A percentile compares a stretch with the other conserved stretches of the same genome.
phyloP scores from a whole-genome alignment of 2,329 filamentous ascomycete genomes.

The Aspergillus ustus region DNA sequence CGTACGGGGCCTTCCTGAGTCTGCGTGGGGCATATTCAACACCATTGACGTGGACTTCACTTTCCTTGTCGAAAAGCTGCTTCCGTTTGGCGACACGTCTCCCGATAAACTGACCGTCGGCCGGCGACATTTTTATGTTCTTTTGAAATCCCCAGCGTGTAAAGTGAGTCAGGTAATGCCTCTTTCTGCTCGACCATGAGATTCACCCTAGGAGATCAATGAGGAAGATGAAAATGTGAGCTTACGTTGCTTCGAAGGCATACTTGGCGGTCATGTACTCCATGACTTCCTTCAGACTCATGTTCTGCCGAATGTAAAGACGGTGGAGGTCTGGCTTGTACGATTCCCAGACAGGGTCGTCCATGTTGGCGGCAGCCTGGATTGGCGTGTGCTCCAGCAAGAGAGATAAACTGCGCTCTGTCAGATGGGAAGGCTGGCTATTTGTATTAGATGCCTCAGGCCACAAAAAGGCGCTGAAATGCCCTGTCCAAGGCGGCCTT shows the following conservation, averaged over 20 bases:
- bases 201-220: too few species aligned
- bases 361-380: slow-evolving; percentile 5
- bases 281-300: slow-evolving; percentile 16
- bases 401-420: neutral
- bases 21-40: slow-evolving; percentile 14
- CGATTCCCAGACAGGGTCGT: slow-evolving; percentile 17
- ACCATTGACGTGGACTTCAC: slow-evolving; percentile 23
- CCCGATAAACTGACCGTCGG: slow-evolving; percentile 16
- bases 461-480: neutral
- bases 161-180: slow-evolving; percentile 7
- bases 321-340: slow-evolving; percentile 24
- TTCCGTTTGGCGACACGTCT: slow-evolving; percentile 22
- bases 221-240: too few species aligned
- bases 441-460: neutral
- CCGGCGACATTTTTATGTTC: neutral
- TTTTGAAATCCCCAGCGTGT: slow-evolving; percentile 8
- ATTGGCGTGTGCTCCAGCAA: neutral
- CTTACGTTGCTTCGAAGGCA: slow-evolving; percentile 19
- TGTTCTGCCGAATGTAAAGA: slow-evolving; percentile 22
- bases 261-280: slow-evolving; percentile 22
- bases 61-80: slow-evolving; percentile 19
- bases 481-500: neutral
- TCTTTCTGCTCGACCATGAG: slow-evolving; percentile 2
- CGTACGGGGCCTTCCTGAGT: slow-evolving; percentile 8
- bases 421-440: neutral